Evolutionary conservation across 345 rosid genomes (phyloP).

Genomic region (Eucalyptus globulus): DNA sequence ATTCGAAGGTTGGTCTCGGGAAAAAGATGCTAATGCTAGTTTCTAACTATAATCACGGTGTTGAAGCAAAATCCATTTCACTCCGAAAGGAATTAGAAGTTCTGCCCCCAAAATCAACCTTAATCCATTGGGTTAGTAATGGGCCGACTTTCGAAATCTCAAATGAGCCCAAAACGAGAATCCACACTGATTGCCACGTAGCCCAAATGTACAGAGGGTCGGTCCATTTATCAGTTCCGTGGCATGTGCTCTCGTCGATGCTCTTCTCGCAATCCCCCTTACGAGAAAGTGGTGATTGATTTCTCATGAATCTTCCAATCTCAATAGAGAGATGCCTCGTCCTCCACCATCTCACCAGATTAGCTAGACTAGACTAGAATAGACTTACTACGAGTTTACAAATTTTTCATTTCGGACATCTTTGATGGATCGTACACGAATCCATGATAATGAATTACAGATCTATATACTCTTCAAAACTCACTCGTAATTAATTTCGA

Average conservation of each 20-base stretch:
- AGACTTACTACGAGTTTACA: not conserved
- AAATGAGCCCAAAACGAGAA: not conserved
- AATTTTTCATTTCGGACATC: not conserved
- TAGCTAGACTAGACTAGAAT: not conserved
- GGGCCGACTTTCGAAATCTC: not conserved
- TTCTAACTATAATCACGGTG: not conserved
- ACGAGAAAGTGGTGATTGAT: no score
- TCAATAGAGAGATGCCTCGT: not conserved
- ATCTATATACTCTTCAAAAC: fast-evolving
- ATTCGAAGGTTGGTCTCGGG: not conserved
- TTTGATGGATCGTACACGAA: fast-evolving
- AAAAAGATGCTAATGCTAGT: not conserved
- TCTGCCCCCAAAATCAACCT: not conserved
- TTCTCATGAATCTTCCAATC: not conserved
- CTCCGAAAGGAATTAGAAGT: not conserved
- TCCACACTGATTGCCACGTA: not conserved
- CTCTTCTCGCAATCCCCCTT: no score
- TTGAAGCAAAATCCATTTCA: not conserved
- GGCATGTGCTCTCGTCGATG: not conserved
- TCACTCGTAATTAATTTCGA: not conserved
- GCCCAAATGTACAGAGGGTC: not conserved
- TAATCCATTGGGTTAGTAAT: not conserved
- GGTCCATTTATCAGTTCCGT: not conserved
- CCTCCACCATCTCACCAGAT: not conserved
- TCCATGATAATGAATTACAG: fast-evolving